These are phyloP conservation scores for Yarrowia yakushimensis DNA, from an alignment of 805 yeast genomes.

Conservation along the genomic window DNA sequence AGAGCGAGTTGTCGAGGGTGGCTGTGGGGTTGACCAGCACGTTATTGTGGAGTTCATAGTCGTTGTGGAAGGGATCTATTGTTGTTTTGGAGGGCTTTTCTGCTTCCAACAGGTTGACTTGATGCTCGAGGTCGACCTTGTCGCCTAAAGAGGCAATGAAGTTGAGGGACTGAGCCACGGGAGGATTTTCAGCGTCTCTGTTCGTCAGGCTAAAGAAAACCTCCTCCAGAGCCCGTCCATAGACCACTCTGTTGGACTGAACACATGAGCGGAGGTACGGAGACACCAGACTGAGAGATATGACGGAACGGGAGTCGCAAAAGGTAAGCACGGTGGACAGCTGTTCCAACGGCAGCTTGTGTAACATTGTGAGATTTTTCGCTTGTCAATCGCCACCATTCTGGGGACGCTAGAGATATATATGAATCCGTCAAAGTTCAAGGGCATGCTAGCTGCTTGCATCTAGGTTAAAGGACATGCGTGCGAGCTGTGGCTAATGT, in stretches of 20 bases:
- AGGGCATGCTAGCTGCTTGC: neutral
- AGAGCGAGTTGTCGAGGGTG: neutral
- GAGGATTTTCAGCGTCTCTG: too few relatives aligned
- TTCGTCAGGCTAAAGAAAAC: neutral
- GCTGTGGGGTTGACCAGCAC: slow-evolving; percentile 6
- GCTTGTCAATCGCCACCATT: neutral
- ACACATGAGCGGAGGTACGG: slow-evolving; percentile 3
- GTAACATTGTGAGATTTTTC: neutral
- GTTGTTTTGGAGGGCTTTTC: neutral
- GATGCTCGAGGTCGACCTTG: neutral
- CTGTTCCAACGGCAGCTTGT: slow-evolving; percentile 1
- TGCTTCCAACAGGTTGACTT: neutral
- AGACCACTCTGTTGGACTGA: neutral
- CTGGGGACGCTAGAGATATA: neutral
- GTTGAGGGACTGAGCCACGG: neutral
- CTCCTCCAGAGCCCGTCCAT: neutral
- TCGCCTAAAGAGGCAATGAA: neutral
- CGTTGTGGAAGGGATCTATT: slow-evolving; percentile 2
- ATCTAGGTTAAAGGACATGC: neutral
- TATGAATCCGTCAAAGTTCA: too few relatives aligned
- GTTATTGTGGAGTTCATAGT: neutral
- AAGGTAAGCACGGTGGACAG: neutral
- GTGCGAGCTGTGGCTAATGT: neutral
- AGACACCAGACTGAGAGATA: neutral
- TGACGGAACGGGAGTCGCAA: neutral